These are phyloP conservation scores for Penicillium flavigenum DNA, from an alignment of 495 filamentous ascomycete species.

Conservation along the genomic window DNA sequence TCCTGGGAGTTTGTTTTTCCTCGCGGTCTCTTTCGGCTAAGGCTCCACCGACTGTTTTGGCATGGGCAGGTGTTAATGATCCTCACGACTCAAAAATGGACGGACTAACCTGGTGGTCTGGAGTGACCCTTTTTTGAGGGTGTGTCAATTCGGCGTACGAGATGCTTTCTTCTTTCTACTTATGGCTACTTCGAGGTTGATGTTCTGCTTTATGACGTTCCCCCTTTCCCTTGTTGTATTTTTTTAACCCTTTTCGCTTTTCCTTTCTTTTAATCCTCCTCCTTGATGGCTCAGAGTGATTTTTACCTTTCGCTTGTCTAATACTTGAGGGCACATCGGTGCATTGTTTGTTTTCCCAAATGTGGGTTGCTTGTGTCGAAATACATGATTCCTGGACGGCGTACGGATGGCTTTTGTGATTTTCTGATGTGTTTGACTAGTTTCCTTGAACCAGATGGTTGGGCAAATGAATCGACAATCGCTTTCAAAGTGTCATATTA, in stretches of 20 bases:
- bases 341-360: conserved; percentile 22
- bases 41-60: conserved; percentile 31
- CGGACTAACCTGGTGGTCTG: conserved; percentile 33
- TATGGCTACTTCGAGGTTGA: conserved; percentile 29
- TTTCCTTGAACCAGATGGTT: conserved; percentile 23
- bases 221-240: conserved; percentile 23
- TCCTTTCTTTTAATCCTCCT: conserved; percentile 19
- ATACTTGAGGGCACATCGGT: conserved; percentile 31
- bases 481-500: conserved; percentile 7
- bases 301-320: conserved; percentile 32
- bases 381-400: conserved; percentile 33
- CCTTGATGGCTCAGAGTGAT: conserved; percentile 21
- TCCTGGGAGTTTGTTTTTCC: conserved; percentile 20
- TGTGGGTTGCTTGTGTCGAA: conserved; percentile 28
- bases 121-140: conserved; percentile 32
- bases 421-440: conserved; percentile 22
- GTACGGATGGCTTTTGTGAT: conserved; percentile 29
- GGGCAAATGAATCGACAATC: conserved; percentile 22
- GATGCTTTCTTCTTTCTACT: conserved; percentile 13
- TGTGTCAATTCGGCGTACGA: conserved; percentile 39
- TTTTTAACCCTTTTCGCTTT: conserved; percentile 14
- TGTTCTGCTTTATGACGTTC: conserved; percentile 31
- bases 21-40: conserved; percentile 23
- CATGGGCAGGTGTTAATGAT: conserved; percentile 50
- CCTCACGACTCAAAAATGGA: conserved; percentile 43